phyloP scores from a whole-genome alignment of 2,329 filamentous ascomycete genomes.

The Trichoderma afroharzianum region DNA sequence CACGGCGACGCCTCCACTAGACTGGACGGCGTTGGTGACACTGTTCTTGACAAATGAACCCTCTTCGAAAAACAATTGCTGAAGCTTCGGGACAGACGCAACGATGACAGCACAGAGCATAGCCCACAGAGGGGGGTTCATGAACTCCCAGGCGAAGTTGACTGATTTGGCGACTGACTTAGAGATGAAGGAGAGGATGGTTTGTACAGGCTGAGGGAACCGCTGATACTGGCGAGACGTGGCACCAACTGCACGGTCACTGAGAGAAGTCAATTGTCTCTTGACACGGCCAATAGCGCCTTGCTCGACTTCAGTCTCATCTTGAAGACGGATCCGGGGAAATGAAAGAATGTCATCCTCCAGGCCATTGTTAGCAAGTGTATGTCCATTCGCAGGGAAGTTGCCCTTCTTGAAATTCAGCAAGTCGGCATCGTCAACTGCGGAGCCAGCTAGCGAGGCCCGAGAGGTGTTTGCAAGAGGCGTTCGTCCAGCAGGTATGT shows the following conservation, averaged over 20 bases:
- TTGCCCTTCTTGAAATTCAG: conserved; percentile 28
- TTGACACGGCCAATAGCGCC: conserved; percentile 32
- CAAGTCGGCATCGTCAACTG: conserved; percentile 39
- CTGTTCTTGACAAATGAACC: conserved; percentile 91
- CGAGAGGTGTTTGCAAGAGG: conserved; percentile 49
- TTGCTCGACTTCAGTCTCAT: conserved; percentile 39
- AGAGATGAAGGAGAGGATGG: conserved; percentile 29
- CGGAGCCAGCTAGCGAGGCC: conserved; percentile 44
- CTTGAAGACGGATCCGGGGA: conserved; percentile 48
- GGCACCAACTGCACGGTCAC: conserved; percentile 24
- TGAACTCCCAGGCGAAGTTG: conserved; percentile 79
- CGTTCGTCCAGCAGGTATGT: conserved; percentile 54
- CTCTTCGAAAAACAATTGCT: conserved; percentile 80
- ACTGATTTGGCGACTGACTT: conserved; percentile 45
- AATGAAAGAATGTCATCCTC: conserved; percentile 60
- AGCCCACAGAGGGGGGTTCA: conserved; percentile 97
- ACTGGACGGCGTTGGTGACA: conserved; percentile 79
- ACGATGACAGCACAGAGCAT: conserved; percentile 91
- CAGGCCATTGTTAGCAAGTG: conserved; percentile 26
- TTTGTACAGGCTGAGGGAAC: conserved; percentile 44
- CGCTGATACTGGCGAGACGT: conserved; percentile 30
- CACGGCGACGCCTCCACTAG: conserved; percentile 86
- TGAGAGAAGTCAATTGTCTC: conserved; percentile 26
- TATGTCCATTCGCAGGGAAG: conserved; percentile 14
- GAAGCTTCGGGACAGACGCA: conserved; percentile 78